phyloP scores from a whole-genome alignment of 2,329 filamentous ascomycete genomes.

The Fusarium nanum region DNA sequence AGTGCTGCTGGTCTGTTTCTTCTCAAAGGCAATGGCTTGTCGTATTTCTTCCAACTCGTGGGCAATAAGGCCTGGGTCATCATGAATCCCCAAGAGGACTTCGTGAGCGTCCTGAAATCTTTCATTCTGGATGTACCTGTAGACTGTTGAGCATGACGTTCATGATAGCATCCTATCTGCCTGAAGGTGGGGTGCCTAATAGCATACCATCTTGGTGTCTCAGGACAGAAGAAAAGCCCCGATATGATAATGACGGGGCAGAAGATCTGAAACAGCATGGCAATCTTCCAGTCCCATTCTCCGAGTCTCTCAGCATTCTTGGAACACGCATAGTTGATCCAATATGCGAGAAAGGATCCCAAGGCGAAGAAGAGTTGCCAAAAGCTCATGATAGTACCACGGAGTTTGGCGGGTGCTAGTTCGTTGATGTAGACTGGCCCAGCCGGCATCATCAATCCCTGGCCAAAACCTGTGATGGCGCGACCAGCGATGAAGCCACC shows the following conservation, averaged over 20 bases:
- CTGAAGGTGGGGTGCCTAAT: constrained; percentile 69
- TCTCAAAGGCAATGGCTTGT: constrained; percentile 2
- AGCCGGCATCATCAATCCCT: constrained; percentile 74
- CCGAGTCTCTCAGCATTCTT: constrained; percentile 66
- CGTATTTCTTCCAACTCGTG: constrained; percentile 3
- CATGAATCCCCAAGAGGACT: neutral
- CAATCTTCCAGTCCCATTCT: constrained; percentile 78
- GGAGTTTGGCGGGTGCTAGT: constrained; percentile 70
- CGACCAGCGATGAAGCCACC: constrained; percentile 75
- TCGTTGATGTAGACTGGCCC: constrained; percentile 78
- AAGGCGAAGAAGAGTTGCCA: constrained; percentile 74
- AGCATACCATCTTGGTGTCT: constrained; percentile 72
- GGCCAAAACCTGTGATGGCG: constrained; percentile 74
- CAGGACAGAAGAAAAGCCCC: constrained; percentile 73
- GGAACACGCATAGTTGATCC: constrained; percentile 71
- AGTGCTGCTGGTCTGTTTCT: constrained; percentile 1
- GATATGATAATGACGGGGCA: constrained; percentile 70
- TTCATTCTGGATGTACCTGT: constrained; percentile 56
- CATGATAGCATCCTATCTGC: constrained; percentile 65
- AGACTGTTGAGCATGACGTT: neutral
- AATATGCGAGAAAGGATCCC: constrained; percentile 61
- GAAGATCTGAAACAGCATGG: constrained; percentile 77
- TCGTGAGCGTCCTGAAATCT: neutral
- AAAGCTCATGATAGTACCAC: constrained; percentile 73
- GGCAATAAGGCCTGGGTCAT: neutral